phyloP scores from a whole-genome alignment of 1,284 basidiomycete genomes.

The Microbotryum lychnidis-dioicae region DNA sequence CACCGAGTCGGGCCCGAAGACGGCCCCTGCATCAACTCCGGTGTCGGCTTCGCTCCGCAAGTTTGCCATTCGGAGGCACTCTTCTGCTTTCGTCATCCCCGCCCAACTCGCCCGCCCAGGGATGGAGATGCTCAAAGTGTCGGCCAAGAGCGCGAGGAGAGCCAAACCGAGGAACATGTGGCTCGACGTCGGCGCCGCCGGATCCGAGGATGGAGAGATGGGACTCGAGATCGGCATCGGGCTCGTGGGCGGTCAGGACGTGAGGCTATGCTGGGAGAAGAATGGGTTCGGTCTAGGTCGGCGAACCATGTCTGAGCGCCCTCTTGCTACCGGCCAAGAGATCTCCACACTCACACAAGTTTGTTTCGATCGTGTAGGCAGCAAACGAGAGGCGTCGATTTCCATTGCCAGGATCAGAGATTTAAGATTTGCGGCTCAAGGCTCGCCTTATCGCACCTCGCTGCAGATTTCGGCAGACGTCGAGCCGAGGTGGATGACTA shows the following conservation, averaged over 20 bases:
- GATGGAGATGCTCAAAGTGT: conserved; percentile 70
- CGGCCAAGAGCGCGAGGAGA: conserved; percentile 51
- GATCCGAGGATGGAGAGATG: conserved; percentile 17
- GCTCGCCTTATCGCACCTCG: conserved; percentile 68
- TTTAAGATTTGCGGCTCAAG: conserved; percentile 67
- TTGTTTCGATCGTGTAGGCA: background rate
- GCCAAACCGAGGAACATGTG: conserved; percentile 31
- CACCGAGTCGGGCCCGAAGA: no score
- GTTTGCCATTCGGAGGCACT: no score
- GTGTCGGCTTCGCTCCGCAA: no score
- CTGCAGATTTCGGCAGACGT: conserved; percentile 50
- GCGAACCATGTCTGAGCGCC: background rate
- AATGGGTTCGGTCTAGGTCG: conserved; percentile 17
- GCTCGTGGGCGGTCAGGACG: conserved; percentile 21
- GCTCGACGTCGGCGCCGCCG: conserved; percentile 22
- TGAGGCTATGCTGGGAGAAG: conserved; percentile 31
- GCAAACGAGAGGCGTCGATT: conserved; percentile 15
- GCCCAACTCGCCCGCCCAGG: conserved; percentile 21
- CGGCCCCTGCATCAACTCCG: no score
- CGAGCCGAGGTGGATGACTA: conserved; percentile 45
- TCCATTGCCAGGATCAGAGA: conserved; percentile 63
- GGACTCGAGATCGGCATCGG: conserved; percentile 22
- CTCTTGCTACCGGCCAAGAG: no score
- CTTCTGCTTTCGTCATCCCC: conserved; percentile 20
- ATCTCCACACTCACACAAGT: no score